These are phyloP conservation scores for Vicia villosa DNA, from an alignment of 306 rosid genomes.

Conservation along the genomic window DNA sequence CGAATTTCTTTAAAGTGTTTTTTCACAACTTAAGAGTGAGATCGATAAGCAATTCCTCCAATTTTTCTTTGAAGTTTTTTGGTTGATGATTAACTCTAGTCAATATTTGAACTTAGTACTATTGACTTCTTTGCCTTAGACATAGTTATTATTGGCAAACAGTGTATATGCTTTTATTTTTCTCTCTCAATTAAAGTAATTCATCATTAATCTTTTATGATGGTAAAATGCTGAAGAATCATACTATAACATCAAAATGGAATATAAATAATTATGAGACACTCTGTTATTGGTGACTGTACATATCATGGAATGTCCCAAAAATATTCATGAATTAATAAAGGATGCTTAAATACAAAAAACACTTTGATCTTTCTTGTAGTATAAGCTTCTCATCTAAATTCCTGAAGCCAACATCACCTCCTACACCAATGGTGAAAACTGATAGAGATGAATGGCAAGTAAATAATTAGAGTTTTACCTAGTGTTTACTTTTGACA, in stretches of 20 bases:
- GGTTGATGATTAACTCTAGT: too few species aligned
- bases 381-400: conserved; percentile 36
- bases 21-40: too few species aligned
- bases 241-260: conserved; percentile 10
- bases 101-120: too few species aligned
- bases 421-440: conserved; percentile 34
- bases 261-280: conserved; percentile 32
- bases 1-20: too few species aligned
- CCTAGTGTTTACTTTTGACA: conserved; percentile 32
- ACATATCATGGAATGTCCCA: conserved; percentile 39
- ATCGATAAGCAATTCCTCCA: too few species aligned
- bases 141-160: too few species aligned
- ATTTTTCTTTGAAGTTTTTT: too few species aligned
- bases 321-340: conserved; percentile 34
- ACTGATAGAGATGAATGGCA: conserved; percentile 43
- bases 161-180: too few species aligned
- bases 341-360: conserved; percentile 33
- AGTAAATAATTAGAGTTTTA: conserved; percentile 42
- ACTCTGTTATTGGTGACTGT: conserved; percentile 37
- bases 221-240: too few species aligned
- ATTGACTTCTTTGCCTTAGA: too few species aligned
- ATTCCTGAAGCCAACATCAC: conserved; percentile 41
- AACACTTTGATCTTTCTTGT: conserved; percentile 32
- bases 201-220: too few species aligned
- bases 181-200: too few species aligned